Evolutionary conservation across 2,329 filamentous ascomycete species (phyloP).

Genomic region (Penicillium corylophilum): DNA sequence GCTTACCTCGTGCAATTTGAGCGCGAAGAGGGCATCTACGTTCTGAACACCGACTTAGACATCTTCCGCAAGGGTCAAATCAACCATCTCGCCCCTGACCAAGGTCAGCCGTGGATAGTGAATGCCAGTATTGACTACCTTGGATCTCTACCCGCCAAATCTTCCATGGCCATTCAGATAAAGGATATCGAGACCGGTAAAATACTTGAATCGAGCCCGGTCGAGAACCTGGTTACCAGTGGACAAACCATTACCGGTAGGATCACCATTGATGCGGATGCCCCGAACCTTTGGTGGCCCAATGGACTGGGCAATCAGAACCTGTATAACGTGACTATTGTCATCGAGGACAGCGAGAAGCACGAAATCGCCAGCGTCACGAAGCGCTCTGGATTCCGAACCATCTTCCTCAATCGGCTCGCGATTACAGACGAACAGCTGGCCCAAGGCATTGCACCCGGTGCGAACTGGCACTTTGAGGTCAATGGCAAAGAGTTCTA

Average conservation of each 20-base stretch:
- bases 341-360: constrained; percentile 41
- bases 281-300: constrained; percentile 63
- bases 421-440: constrained; percentile 56
- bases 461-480: constrained; percentile 64
- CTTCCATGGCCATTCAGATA: constrained; percentile 50
- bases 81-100: constrained; percentile 59
- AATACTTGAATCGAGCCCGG: constrained; percentile 37
- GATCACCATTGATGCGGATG: constrained; percentile 42
- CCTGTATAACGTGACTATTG: constrained; percentile 57
- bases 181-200: constrained; percentile 42
- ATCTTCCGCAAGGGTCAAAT: constrained; percentile 60
- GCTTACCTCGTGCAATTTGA: constrained; percentile 57
- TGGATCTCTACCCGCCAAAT: constrained; percentile 47
- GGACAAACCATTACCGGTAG: constrained; percentile 51
- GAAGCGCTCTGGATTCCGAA: constrained; percentile 61
- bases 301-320: constrained; percentile 56
- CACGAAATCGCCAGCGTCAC: constrained; percentile 46
- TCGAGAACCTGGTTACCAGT: constrained; percentile 44
- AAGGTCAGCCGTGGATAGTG: constrained; percentile 58
- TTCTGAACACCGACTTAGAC: constrained; percentile 57
- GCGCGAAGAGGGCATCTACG: constrained; percentile 43
- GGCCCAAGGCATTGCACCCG: constrained; percentile 54
- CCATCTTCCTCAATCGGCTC: constrained; percentile 59
- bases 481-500: constrained; percentile 65
- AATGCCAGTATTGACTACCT: constrained; percentile 62